Conservation (phyloP, 2,329 filamentous ascomycete genomes). For the Colletotrichum phormii region DNA sequence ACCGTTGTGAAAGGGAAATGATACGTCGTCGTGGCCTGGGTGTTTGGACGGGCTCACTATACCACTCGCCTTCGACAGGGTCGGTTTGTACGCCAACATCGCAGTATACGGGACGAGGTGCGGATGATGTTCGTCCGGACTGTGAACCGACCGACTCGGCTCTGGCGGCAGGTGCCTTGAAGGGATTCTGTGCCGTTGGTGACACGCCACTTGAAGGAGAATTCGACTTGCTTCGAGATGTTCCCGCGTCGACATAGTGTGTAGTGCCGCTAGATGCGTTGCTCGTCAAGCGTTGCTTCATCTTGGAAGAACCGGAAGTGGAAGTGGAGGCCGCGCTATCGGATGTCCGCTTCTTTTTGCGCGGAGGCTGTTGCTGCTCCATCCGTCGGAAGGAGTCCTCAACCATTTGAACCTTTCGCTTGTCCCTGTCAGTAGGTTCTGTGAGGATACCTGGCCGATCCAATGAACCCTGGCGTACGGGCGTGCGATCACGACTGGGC, state of each 20-base stretch:
- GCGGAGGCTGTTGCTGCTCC: constrained; percentile 65
- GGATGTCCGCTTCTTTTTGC: constrained; percentile 73
- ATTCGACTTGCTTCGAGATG: constrained; percentile 64
- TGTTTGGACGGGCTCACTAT: constrained; percentile 51
- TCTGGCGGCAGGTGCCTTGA: constrained; percentile 43
- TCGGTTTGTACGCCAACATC: constrained; percentile 68
- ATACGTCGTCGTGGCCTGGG: constrained; percentile 59
- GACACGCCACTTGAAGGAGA: constrained; percentile 60
- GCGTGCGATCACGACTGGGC: constrained; percentile 74
- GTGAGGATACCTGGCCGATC: constrained; percentile 71
- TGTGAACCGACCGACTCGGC: constrained; percentile 44
- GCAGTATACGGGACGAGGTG: constrained; percentile 57
- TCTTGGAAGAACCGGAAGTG: constrained; percentile 34
- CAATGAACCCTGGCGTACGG: constrained; percentile 68
- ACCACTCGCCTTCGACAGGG: constrained; percentile 65
- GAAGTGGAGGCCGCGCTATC: constrained; percentile 56
- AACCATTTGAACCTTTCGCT: constrained; percentile 74
- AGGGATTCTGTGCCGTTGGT: constrained; percentile 46
- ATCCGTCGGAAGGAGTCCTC: constrained; percentile 73
- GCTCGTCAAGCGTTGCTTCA: constrained; percentile 43
- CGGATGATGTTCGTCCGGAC: constrained; percentile 53
- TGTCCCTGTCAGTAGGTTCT: constrained; percentile 74
- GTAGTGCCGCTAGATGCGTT: constrained; percentile 34
- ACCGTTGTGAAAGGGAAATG: constrained; percentile 64
- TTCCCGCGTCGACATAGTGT: constrained; percentile 64